Percentiles rank a stretch among this genome's conserved stretches.
Evolutionary conservation across 2,329 filamentous ascomycete genomes (phyloP).

Genomic region (Xylariaceae sp.): DNA sequence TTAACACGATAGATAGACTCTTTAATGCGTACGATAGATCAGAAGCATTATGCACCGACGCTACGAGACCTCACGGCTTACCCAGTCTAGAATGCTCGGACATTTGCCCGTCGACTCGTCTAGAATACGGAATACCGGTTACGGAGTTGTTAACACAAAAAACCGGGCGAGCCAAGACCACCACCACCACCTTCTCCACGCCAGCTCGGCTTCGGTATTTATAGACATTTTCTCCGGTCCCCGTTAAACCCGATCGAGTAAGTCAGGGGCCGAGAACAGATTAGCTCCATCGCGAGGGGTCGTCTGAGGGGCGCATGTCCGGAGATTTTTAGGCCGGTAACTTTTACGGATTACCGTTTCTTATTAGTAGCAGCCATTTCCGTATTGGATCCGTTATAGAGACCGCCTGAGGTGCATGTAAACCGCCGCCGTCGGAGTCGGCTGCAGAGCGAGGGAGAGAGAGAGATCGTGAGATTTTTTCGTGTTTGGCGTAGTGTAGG

Average conservation of each 20-base stretch:
- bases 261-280: no score
- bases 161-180: background rate
- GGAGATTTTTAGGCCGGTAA: no score
- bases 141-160: no score
- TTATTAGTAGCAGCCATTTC: no score
- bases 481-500: background rate
- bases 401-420: background rate
- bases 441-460: background rate
- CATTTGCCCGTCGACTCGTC: background rate
- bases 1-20: no score
- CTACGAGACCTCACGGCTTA: background rate
- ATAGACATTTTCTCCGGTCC: background rate
- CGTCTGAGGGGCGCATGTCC: no score
- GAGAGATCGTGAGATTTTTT: slow-evolving; percentile 20
- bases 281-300: no score
- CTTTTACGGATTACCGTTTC: no score
- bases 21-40: background rate
- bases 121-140: background rate
- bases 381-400: background rate
- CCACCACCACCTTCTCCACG: background rate
- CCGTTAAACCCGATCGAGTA: no score
- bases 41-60: background rate
- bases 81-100: background rate
- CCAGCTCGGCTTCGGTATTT: background rate
- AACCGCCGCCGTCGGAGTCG: background rate